These are phyloP conservation scores for Trichoderma sp. DNA, from an alignment of 2,329 filamentous ascomycete genomes.

Conservation along the genomic window DNA sequence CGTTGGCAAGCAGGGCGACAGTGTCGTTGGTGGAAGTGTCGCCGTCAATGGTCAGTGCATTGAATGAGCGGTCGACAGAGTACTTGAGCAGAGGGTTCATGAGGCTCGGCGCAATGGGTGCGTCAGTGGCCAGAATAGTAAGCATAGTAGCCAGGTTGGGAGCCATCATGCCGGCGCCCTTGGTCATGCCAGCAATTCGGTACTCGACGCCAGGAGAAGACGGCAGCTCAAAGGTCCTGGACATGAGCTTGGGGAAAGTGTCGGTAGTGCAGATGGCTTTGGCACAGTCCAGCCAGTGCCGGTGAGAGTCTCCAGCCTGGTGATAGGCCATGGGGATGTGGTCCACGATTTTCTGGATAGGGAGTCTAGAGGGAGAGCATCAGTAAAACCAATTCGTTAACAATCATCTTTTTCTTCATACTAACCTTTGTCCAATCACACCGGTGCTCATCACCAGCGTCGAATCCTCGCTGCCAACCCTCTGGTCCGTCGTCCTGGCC, in stretches of 20 bases:
- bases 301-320: slow-evolving; percentile 72
- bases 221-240: slow-evolving; percentile 79
- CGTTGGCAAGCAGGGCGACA: slow-evolving; percentile 91
- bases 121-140: slow-evolving; percentile 89
- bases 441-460: slow-evolving; percentile 99
- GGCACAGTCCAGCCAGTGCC: slow-evolving; percentile 83
- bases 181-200: slow-evolving; percentile 90
- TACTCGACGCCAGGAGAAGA: slow-evolving; percentile 76
- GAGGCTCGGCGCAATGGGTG: slow-evolving; percentile 68
- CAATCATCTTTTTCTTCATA: not conserved
- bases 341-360: slow-evolving; percentile 84
- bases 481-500: slow-evolving; percentile 74
- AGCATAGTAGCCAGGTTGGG: slow-evolving; percentile 98
- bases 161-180: slow-evolving; percentile 98
- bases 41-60: slow-evolving; percentile 94
- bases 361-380: slow-evolving; percentile 56
- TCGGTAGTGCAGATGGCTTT: slow-evolving; percentile 97
- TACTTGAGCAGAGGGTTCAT: slow-evolving; percentile 70
- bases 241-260: slow-evolving; percentile 95
- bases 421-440: slow-evolving; percentile 83
- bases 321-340: slow-evolving; percentile 77
- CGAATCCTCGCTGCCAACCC: slow-evolving; percentile 49
- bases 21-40: slow-evolving; percentile 99
- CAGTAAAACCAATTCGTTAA: not conserved
- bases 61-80: slow-evolving; percentile 84